phyloP scores from a whole-genome alignment of 352 stramenopile species.

The Globisporangium yorkense region DNA sequence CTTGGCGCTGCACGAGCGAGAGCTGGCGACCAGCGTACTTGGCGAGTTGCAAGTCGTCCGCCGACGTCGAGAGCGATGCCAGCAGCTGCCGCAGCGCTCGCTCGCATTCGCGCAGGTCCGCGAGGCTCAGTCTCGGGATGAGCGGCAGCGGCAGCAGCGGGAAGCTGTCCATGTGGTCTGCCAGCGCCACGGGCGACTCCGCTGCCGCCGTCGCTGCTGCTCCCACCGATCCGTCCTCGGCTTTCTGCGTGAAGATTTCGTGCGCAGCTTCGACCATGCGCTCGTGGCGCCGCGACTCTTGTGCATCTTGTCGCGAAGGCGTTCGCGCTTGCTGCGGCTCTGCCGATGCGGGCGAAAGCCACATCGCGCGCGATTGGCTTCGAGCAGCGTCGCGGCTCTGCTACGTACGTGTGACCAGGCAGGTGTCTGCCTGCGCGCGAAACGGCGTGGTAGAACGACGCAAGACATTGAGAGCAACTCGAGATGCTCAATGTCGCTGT shows the following conservation, averaged over 20 bases:
- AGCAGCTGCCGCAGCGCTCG: constrained; percentile 30
- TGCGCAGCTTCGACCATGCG: constrained; percentile 27
- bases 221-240: neutral
- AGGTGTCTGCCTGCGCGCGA: neutral
- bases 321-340: neutral
- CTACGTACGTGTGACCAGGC: too few relatives aligned
- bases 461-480: too few relatives aligned
- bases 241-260: constrained; percentile 12
- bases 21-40: constrained; percentile 59
- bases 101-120: constrained; percentile 41
- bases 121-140: constrained; percentile 37
- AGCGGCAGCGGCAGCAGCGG: constrained; percentile 50
- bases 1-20: constrained; percentile 39
- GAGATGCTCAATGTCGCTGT: too few relatives aligned
- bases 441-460: neutral
- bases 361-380: neutral
- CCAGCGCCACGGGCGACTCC: constrained; percentile 13
- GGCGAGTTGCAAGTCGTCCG: constrained; percentile 40
- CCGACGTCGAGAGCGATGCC: constrained; percentile 21
- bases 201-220: neutral
- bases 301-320: neutral
- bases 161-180: constrained; percentile 61
- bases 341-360: neutral
- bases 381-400: neutral
- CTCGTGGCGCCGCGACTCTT: constrained; percentile 12